Evolutionary conservation across 164 flowering plant species (phyloP), one percentile per base, ranked within the genome.

Genomic region (Houttuynia cordata): DNA sequence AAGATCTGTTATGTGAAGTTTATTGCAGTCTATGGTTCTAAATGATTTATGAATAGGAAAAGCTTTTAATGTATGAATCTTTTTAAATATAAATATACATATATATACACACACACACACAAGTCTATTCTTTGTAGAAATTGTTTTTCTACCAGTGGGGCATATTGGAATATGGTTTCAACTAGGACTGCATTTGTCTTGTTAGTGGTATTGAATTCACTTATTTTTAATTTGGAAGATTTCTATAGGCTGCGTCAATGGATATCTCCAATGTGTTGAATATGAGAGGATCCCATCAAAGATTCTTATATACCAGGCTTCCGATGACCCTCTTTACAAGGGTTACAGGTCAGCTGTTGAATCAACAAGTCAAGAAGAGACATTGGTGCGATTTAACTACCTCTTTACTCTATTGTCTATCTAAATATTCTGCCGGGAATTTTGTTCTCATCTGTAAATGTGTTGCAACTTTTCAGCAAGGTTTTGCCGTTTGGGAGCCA

Each of bases 401-500:
- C 21, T 52, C n/a, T 23, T 10, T 24, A 30, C 37, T 2, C 37
- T 30, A 2, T 30, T 6, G 4, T 22, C 23, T 55, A 24, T 40
- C 21, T 18, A 15, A 45, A 24, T 24, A 7, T 42, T 15, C 13
- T 20, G 39, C 20, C 15, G 49, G 20, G 40, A 19, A 53, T 22
- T 19, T 19, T 25, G 51, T 21, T 53, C 18, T 18, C 24, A 0
- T 63, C 21, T 24, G 9, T 56, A 58, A 10, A 56, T 60, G 49
- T 61, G 20, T 56, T 50, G 12, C 0, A 15, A 66, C 47, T 68
- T 15, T 68, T 64, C 87, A 91, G 96, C 9, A 78, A 58, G 80
- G 73, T 20, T 92, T 89, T 72, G 97, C 97, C 1, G 56, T 74
- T 30, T 92, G 96, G 94, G 98, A 92, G 68, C 98, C 97, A 20